A percentile compares a stretch with the other conserved stretches of the same genome.
Conservation (phyloP, 2,329 filamentous ascomycete genomes). For the Cercospora sp. region DNA sequence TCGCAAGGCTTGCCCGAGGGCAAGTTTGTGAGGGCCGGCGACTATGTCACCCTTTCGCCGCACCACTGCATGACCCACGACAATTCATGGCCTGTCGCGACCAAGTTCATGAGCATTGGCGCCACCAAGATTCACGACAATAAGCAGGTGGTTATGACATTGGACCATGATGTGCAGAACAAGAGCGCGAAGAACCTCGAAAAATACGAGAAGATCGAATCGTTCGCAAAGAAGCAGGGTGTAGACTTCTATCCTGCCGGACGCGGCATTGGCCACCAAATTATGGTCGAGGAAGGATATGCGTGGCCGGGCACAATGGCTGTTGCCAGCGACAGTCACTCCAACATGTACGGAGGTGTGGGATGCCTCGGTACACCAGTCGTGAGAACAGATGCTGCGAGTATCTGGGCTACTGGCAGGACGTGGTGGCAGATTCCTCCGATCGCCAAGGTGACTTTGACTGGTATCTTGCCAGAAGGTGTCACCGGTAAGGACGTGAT, state of each 20-base stretch:
- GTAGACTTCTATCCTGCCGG: slow-evolving; percentile 77
- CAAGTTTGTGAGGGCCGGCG: slow-evolving; percentile 74
- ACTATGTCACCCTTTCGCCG: slow-evolving; percentile 77
- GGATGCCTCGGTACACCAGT: slow-evolving; percentile 76
- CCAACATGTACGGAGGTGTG: slow-evolving; percentile 81
- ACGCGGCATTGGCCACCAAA: slow-evolving; percentile 83
- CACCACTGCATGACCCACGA: slow-evolving; percentile 83
- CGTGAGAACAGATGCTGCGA: slow-evolving; percentile 83
- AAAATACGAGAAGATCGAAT: slow-evolving; percentile 79
- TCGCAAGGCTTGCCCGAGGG: slow-evolving; percentile 71
- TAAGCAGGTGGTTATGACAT: slow-evolving; percentile 74
- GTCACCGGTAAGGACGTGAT: slow-evolving; percentile 96
- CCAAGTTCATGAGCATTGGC: slow-evolving; percentile 81
- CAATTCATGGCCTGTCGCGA: slow-evolving; percentile 73
- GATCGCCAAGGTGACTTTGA: slow-evolving; percentile 76
- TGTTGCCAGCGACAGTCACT: slow-evolving; percentile 77
- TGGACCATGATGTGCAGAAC: slow-evolving; percentile 90
- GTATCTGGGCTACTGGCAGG: slow-evolving; percentile 77
- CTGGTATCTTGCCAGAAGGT: slow-evolving; percentile 70
- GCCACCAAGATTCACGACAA: slow-evolving; percentile 71
- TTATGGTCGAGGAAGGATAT: slow-evolving; percentile 83
- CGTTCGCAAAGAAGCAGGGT: slow-evolving; percentile 76
- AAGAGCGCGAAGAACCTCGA: slow-evolving; percentile 73
- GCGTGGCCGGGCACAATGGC: slow-evolving; percentile 82
- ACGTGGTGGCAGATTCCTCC: slow-evolving; percentile 92